A percentile compares a stretch with the other conserved stretches of the same genome.
Evolutionary conservation across 345 rosid species (phyloP).

Genomic region (Moricandia moricandioides): DNA sequence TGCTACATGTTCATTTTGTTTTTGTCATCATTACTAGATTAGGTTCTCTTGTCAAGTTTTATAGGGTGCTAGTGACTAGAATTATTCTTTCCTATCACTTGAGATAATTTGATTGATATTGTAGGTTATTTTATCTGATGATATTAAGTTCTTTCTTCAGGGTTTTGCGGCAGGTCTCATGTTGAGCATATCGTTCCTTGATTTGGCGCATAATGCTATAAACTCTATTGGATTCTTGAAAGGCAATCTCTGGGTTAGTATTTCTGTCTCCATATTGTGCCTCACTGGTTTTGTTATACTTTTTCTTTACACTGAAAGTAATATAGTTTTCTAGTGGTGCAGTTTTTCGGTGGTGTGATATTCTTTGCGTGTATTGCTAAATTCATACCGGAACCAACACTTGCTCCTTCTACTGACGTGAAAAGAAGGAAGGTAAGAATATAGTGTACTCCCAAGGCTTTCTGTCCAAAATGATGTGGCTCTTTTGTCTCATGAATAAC

Average conservation of each 20-base stretch:
- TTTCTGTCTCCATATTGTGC: conserved; percentile 22
- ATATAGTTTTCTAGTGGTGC: conserved; percentile 39
- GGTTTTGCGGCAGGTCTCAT: conserved; percentile 98
- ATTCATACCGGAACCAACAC: conserved; percentile 88
- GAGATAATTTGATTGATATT: neutral
- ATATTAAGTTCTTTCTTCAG: conserved; percentile 42
- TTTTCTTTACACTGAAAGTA: conserved; percentile 24
- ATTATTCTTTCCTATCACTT: neutral
- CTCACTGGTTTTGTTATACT: conserved; percentile 9
- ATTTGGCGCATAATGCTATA: conserved; percentile 94
- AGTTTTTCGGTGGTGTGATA: conserved; percentile 92
- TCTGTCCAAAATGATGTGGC: neutral
- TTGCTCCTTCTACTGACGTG: conserved; percentile 54
- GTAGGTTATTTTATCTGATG: conserved; percentile 27
- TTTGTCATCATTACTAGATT: neutral
- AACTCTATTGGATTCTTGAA: conserved; percentile 93
- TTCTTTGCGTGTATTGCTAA: conserved; percentile 80
- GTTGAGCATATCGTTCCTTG: conserved; percentile 96
- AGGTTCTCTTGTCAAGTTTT: neutral
- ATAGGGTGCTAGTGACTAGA: conserved; percentile 1
- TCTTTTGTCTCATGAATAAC: conserved; percentile 27
- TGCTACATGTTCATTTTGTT: neutral
- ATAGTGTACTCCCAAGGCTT: conserved; percentile 2
- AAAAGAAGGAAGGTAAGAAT: conserved; percentile 71
- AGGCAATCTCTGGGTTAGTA: conserved; percentile 93